These are phyloP conservation scores for Calonectria hongkongensis DNA, from an alignment of 2,329 filamentous ascomycete genomes.

Conservation along the genomic window DNA sequence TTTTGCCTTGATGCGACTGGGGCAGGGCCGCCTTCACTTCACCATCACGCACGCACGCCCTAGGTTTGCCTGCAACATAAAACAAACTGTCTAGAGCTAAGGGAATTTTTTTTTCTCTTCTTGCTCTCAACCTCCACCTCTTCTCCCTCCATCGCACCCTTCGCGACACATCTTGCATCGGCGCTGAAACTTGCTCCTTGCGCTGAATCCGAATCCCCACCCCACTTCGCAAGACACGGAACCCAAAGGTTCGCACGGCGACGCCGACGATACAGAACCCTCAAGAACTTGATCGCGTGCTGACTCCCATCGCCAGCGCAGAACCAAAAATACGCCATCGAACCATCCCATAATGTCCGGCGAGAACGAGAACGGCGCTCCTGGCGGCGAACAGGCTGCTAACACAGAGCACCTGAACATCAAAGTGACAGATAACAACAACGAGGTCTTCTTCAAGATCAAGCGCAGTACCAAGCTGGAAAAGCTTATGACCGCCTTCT, in stretches of 20 bases:
- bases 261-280: constrained; percentile 22
- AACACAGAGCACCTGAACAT: constrained; percentile 94
- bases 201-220: constrained; percentile 24
- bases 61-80: constrained; percentile 43
- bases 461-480: constrained; percentile 96
- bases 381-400: constrained; percentile 67
- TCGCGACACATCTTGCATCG: not conserved
- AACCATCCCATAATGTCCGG: constrained; percentile 65
- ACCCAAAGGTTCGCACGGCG: constrained; percentile 34
- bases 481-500: constrained; percentile 99
- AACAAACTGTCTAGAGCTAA: constrained; percentile 27
- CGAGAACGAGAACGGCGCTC: constrained; percentile 69
- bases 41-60: constrained; percentile 46
- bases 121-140: not conserved
- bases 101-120: not conserved
- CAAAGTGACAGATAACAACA: constrained; percentile 99
- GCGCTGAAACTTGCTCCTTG: constrained; percentile 13
- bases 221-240: constrained; percentile 31
- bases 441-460: constrained; percentile 99
- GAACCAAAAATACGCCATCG: constrained; percentile 3
- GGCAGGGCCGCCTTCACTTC: constrained; percentile 41
- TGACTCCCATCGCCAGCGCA: constrained; percentile 44
- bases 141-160: constrained; percentile 24
- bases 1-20: constrained; percentile 31
- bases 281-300: constrained; percentile 34